Conservation (phyloP, 2,329 filamentous ascomycete genomes). For the Dothidotthia symphoricarpi region DNA sequence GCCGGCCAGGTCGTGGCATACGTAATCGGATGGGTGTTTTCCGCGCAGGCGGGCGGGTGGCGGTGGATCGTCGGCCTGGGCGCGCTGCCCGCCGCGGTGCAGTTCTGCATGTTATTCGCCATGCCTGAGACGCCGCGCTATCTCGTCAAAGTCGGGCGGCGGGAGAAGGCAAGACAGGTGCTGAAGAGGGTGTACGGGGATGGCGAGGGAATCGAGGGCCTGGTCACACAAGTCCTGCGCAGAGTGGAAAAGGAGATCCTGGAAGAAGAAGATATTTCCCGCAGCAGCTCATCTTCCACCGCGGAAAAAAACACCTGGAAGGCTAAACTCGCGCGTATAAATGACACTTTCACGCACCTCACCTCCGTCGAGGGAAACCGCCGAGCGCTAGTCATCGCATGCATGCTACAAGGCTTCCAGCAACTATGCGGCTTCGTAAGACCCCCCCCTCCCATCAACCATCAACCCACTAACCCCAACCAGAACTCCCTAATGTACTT, state of each 20-base stretch:
- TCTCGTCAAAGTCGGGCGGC: constrained; percentile 69
- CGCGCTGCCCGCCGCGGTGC: constrained; percentile 70
- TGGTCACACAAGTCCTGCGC: constrained; percentile 61
- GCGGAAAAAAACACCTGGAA: constrained; percentile 26
- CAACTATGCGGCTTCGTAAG: constrained; percentile 67
- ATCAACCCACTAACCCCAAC: not conserved
- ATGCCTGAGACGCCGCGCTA: constrained; percentile 90
- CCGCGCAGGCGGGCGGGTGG: constrained; percentile 63
- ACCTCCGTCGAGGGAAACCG: constrained; percentile 54
- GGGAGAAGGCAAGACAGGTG: constrained; percentile 62
- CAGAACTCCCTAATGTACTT: constrained; percentile 52
- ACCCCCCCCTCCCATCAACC: constrained; percentile 1
- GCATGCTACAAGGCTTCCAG: constrained; percentile 81
- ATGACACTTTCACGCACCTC: constrained; percentile 55
- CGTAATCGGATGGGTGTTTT: constrained; percentile 74
- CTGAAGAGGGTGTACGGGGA: constrained; percentile 62
- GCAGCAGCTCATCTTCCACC: constrained; percentile 37
- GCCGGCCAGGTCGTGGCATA: constrained; percentile 88
- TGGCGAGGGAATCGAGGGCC: constrained; percentile 28
- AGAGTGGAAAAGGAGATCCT: constrained; percentile 72
- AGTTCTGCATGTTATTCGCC: constrained; percentile 64
- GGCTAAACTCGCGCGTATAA: constrained; percentile 49
- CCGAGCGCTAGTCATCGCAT: constrained; percentile 78
- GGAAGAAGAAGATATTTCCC: constrained; percentile 61
- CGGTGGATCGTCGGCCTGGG: constrained; percentile 89